phyloP scores from a whole-genome alignment of 176 grass and related monocot genomes.

The Echinochloa phyllopogon region DNA sequence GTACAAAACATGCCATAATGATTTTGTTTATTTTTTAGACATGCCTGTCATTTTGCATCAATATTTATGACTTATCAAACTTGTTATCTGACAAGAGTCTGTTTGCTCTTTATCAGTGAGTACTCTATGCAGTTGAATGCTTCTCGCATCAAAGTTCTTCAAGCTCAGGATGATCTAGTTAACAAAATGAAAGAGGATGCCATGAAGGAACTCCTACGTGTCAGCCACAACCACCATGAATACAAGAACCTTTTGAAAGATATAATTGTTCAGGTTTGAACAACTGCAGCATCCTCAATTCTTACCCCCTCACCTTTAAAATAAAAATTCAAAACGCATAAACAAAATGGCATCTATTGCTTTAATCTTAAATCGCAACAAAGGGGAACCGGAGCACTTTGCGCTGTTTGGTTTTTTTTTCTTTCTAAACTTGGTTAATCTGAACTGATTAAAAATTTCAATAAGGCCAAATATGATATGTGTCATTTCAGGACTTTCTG shows the following conservation, averaged over 20 bases:
- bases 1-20: background rate
- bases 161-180: slow-evolving; percentile 97
- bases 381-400: background rate
- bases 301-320: background rate
- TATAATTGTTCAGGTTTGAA: slow-evolving; percentile 85
- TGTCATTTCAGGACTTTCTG: background rate
- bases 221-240: slow-evolving; percentile 68
- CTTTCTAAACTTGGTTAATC: background rate
- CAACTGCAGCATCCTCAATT: slow-evolving; percentile 10
- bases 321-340: background rate
- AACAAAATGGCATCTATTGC: background rate
- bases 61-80: slow-evolving; percentile 6
- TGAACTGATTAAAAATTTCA: slow-evolving; percentile 6
- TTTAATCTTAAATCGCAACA: background rate
- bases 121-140: slow-evolving; percentile 99
- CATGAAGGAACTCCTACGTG: slow-evolving; percentile 68
- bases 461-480: slow-evolving; percentile 2
- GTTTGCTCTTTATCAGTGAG: slow-evolving; percentile 62
- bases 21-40: background rate
- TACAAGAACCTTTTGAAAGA: slow-evolving; percentile 83
- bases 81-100: slow-evolving; percentile 36
- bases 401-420: background rate
- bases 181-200: slow-evolving; percentile 92
- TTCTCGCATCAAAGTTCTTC: slow-evolving; percentile 96
- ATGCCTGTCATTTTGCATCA: background rate